These are phyloP conservation scores for Dendrothele bispora DNA, from an alignment of 768 basidiomycete genomes.

Conservation along the genomic window DNA sequence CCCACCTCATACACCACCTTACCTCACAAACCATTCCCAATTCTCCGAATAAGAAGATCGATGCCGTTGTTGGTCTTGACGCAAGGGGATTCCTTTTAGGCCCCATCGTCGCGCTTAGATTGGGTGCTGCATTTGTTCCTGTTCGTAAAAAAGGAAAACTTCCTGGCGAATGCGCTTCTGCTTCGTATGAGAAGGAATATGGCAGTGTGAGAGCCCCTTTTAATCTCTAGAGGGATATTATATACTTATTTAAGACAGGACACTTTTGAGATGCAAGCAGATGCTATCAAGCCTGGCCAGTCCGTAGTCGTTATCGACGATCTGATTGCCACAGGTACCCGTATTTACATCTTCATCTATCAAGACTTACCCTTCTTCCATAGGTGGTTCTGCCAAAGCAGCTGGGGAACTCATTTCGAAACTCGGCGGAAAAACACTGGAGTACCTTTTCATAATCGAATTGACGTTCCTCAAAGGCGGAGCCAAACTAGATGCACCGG, in stretches of 20 bases:
- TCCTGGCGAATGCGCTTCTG: constrained; percentile 79
- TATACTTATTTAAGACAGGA: constrained; percentile 54
- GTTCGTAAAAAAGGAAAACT: constrained; percentile 94
- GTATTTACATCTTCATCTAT: constrained; percentile 13
- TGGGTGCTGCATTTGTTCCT: constrained; percentile 94
- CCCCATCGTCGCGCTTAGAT: constrained; percentile 84
- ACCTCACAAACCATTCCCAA: constrained; percentile 72
- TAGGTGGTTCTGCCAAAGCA: constrained; percentile 91
- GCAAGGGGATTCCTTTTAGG: constrained; percentile 95
- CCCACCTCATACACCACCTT: constrained; percentile 84
- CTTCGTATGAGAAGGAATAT: constrained; percentile 90
- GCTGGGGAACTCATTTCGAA: constrained; percentile 86
- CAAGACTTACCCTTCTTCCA: constrained; percentile 3
- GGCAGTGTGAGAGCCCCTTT: constrained; percentile 57
- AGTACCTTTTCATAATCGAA: constrained; percentile 95
- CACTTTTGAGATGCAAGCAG: constrained; percentile 93
- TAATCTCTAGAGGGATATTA: neutral
- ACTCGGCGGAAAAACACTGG: constrained; percentile 81
- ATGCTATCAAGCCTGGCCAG: constrained; percentile 79
- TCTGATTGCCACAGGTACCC: constrained; percentile 94
- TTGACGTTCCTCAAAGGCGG: constrained; percentile 72
- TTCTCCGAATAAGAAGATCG: constrained; percentile 66
- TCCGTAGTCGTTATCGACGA: constrained; percentile 91
- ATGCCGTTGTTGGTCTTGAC: constrained; percentile 93
- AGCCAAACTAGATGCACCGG: constrained; percentile 79